Percentiles rank a stretch among this genome's conserved stretches.
Evolutionary conservation across 441 rosid genomes (phyloP).

Genomic region (Euphorbia celastroides): DNA sequence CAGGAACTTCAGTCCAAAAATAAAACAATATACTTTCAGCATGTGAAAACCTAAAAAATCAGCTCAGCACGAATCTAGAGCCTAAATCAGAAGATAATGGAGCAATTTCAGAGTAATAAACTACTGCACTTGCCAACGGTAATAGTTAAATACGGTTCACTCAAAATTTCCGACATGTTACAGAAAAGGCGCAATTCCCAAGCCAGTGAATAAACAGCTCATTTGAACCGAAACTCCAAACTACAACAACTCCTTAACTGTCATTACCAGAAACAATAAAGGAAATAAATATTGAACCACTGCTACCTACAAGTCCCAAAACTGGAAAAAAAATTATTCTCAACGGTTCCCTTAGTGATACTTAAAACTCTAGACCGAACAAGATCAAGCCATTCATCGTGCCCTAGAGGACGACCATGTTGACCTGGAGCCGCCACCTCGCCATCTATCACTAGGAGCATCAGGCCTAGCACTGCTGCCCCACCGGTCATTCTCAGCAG

Average conservation of each 20-base stretch:
- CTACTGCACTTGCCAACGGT: too few species aligned
- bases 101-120: too few species aligned
- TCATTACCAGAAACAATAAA: background rate
- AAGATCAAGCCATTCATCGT: slow-evolving; percentile 11
- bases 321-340: slow-evolving; percentile 16
- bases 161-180: background rate
- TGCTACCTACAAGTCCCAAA: slow-evolving; percentile 8
- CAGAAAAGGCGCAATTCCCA: background rate
- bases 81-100: too few species aligned
- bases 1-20: too few species aligned
- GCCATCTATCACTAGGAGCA: slow-evolving; percentile 44
- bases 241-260: background rate
- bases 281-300: background rate
- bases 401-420: slow-evolving; percentile 47
- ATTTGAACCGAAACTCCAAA: background rate
- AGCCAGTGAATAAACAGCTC: slow-evolving; percentile 1
- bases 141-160: too few species aligned
- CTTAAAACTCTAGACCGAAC: slow-evolving; percentile 6
- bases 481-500: slow-evolving; percentile 27
- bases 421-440: slow-evolving; percentile 32
- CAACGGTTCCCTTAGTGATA: background rate
- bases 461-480: slow-evolving; percentile 28
- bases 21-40: too few species aligned
- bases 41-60: too few species aligned
- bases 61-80: too few species aligned